Percentiles rank a stretch among this genome's conserved stretches.
These are phyloP conservation scores for Alliaria petiolata DNA, from an alignment of 345 rosid genomes.

Conservation along the genomic window DNA sequence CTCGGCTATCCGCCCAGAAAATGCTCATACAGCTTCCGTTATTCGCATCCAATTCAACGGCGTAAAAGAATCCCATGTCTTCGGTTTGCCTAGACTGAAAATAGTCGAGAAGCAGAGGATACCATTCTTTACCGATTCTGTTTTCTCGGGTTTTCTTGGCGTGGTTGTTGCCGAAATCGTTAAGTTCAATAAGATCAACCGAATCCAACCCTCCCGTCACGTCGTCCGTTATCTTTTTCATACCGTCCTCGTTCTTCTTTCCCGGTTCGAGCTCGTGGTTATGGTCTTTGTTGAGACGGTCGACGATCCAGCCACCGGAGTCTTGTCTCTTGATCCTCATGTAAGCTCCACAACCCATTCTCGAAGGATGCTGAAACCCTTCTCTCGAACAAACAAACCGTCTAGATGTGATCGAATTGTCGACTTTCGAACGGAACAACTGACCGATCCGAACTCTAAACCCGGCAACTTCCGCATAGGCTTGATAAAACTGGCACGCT, in stretches of 20 bases:
- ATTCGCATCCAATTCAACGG: slow-evolving; percentile 50
- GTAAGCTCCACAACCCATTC: slow-evolving; percentile 91
- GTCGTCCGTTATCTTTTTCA: slow-evolving; percentile 57
- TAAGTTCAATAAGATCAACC: slow-evolving; percentile 40
- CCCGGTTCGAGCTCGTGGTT: slow-evolving; percentile 66
- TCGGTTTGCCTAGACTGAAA: slow-evolving; percentile 75
- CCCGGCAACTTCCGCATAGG: slow-evolving; percentile 64
- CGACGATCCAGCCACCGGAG: slow-evolving; percentile 78
- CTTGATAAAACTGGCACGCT: slow-evolving; percentile 68
- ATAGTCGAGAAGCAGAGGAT: slow-evolving; percentile 57
- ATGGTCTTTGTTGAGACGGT: slow-evolving; percentile 72
- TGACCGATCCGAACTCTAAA: slow-evolving; percentile 89
- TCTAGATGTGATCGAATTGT: slow-evolving; percentile 76
- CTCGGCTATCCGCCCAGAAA: slow-evolving; percentile 94
- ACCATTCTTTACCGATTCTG: slow-evolving; percentile 77
- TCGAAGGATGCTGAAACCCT: slow-evolving; percentile 94
- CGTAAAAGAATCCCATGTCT: slow-evolving; percentile 83
- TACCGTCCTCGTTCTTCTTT: slow-evolving; percentile 35
- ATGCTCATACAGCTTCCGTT: slow-evolving; percentile 61
- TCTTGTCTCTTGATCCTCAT: slow-evolving; percentile 91
- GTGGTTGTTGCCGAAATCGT: no score
- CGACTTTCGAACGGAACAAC: slow-evolving; percentile 80
- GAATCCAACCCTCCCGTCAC: slow-evolving; percentile 47
- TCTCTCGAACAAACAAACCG: slow-evolving; percentile 93
- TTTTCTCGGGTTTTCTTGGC: slow-evolving; percentile 36